phyloP scores from a whole-genome alignment of 1,284 basidiomycete species.

The Boletus hoseneyae region DNA sequence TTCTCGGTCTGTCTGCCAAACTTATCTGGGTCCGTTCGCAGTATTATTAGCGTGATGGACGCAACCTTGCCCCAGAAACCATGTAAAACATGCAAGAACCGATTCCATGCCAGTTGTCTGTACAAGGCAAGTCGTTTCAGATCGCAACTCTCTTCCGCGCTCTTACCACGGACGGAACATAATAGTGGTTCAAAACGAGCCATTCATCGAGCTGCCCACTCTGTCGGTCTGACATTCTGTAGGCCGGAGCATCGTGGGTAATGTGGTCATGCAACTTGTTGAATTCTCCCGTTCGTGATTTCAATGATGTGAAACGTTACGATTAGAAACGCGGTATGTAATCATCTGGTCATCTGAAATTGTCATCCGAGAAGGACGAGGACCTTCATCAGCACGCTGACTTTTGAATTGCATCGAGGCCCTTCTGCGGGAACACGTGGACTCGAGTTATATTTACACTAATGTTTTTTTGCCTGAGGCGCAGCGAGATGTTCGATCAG shows the following conservation, averaged over 20 bases:
- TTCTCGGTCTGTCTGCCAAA: neutral
- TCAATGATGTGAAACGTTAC: constrained; percentile 1
- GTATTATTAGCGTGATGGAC: constrained; percentile 92
- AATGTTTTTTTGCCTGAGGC: no score
- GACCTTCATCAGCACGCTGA: no score
- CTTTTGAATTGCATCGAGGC: no score
- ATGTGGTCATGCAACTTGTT: neutral
- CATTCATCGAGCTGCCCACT: constrained; percentile 90
- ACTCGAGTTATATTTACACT: no score
- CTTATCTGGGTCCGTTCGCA: constrained; percentile 33
- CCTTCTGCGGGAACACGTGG: no score
- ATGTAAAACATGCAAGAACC: constrained; percentile 94
- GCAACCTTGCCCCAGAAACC: constrained; percentile 87
- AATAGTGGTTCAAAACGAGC: constrained; percentile 87
- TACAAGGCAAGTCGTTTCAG: constrained; percentile 63
- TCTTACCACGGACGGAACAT: neutral
- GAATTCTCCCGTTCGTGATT: neutral
- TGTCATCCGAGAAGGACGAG: no score
- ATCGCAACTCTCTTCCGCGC: neutral
- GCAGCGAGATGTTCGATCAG: no score
- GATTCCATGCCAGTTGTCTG: constrained; percentile 90
- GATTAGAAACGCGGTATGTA: neutral
- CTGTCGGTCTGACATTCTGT: constrained; percentile 79
- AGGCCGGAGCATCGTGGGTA: constrained; percentile 10
- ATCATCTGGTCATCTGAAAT: no score